A percentile compares a stretch with the other conserved stretches of the same genome.
Evolutionary conservation across 768 basidiomycete genomes (phyloP).

Genomic region (Tremella fuciformis): DNA sequence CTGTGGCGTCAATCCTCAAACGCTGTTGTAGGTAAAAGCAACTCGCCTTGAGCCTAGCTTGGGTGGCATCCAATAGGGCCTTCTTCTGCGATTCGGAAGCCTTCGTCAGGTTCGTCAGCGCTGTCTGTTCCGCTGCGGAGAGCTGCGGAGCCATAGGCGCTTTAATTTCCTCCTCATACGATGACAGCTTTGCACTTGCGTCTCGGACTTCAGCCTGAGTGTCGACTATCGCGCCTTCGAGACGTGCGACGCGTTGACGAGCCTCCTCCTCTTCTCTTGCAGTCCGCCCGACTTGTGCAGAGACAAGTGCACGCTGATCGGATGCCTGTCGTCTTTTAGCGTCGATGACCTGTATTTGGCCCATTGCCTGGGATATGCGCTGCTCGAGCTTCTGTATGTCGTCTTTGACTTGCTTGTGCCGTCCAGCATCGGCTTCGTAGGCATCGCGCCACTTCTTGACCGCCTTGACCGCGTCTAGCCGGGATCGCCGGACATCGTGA

Average conservation of each 20-base stretch:
- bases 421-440: conserved; percentile 63
- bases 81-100: conserved; percentile 75
- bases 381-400: conserved; percentile 73
- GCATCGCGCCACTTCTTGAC: conserved; percentile 73
- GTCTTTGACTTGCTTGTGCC: conserved; percentile 70
- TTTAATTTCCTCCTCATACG: conserved; percentile 66
- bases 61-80: conserved; percentile 65
- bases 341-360: conserved; percentile 67
- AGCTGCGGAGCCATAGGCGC: conserved; percentile 73
- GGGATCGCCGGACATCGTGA: conserved; percentile 83
- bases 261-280: conserved; percentile 70
- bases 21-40: background rate
- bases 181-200: conserved; percentile 63
- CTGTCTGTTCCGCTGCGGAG: conserved; percentile 66
- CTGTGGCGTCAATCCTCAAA: conserved; percentile 51
- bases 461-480: conserved; percentile 79
- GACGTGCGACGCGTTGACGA: conserved; percentile 60
- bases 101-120: conserved; percentile 66
- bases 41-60: conserved; percentile 68
- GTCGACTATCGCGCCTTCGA: conserved; percentile 69
- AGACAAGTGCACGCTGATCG: conserved; percentile 65
- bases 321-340: conserved; percentile 70
- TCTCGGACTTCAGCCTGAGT: conserved; percentile 67
- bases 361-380: conserved; percentile 72
- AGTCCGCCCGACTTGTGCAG: conserved; percentile 62